Base-by-base conservation (phyloP, 177 flowering plant genomes). In the Telopea speciosissima region DNA sequence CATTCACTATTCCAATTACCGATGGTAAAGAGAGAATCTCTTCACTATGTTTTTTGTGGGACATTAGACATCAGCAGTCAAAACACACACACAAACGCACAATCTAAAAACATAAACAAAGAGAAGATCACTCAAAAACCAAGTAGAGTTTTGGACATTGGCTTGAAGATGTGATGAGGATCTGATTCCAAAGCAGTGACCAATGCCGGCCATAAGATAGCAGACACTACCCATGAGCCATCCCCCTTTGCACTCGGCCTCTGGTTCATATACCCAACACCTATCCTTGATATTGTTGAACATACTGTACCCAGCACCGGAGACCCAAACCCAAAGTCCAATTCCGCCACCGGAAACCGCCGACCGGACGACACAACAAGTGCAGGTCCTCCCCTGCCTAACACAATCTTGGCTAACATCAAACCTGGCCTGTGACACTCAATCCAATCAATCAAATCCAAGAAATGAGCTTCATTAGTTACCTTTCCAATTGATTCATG, bases 161-260 rank as follows among this genome's bases (percentile, higher is more conserved):
- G 87, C 65, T 83, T 81, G 61, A 86, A 83, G n/a, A 86, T 49
- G 59, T 40, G 68, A 25, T 71, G 36, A 1, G 86, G 73, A 33
- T 85, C 88, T 1, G 81, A 74, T 63, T 86, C 89, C 66, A 86
- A 68, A 0, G 87, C 85, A 40, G 75, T 78, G 3, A 79, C 85
- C 61, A 86, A 62, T 68, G 83, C 83, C 2, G 89, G 86, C 88
- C 86, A 83, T 17, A 86, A 60, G 22, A 86, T 84, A n/a, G 89
- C 83, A 8, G 86, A 86, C n/a, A 86, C 78, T 5, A 79, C 79
- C 89, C 87, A 86, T 5, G 89, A 83, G 14, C 86, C 89, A 70
- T 84, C 84, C 14, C 72, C 75, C 19, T 60, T 68, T 13, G 83
- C 89, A 68, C 86, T 83, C 23, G 77, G 77, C 74, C 86, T 79